phyloP scores from a whole-genome alignment of 1,284 basidiomycete genomes.

The Rhodotorula sp. region DNA sequence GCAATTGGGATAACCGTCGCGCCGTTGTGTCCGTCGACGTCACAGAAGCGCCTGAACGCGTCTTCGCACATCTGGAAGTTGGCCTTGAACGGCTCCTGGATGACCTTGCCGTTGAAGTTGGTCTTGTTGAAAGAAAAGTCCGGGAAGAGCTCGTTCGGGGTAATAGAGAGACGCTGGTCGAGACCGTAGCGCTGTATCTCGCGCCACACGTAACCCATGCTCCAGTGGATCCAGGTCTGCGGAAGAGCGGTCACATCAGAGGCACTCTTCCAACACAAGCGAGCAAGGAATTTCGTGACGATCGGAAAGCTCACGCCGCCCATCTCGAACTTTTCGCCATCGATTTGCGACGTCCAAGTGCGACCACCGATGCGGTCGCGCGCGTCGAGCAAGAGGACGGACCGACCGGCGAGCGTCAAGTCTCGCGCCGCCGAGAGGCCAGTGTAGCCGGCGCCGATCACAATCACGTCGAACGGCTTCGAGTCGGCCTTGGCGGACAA shows the following conservation, averaged over 20 bases:
- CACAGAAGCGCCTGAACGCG: constrained; percentile 8
- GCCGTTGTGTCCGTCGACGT: constrained; percentile 3
- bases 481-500: not conserved
- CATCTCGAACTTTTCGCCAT: constrained; percentile 23
- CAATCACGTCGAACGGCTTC: constrained; percentile 9
- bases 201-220: constrained; percentile 16
- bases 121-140: constrained; percentile 10
- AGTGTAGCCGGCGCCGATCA: constrained; percentile 13
- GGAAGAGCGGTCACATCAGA: not conserved
- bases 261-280: too few species aligned
- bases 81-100: not conserved
- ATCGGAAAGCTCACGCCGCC: not conserved
- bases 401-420: constrained; percentile 8
- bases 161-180: constrained; percentile 6
- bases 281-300: not conserved
- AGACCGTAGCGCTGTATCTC: constrained; percentile 16
- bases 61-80: constrained; percentile 10
- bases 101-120: constrained; percentile 6
- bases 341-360: constrained; percentile 18
- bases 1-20: constrained; percentile 3
- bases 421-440: constrained; percentile 13
- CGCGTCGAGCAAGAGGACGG: constrained; percentile 13
- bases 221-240: constrained; percentile 24
- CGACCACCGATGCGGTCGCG: constrained; percentile 18
- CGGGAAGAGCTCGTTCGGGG: constrained; percentile 13